These are phyloP conservation scores for Diaporthe sp. DNA, from an alignment of 2,329 filamentous ascomycete species.

Conservation along the genomic window DNA sequence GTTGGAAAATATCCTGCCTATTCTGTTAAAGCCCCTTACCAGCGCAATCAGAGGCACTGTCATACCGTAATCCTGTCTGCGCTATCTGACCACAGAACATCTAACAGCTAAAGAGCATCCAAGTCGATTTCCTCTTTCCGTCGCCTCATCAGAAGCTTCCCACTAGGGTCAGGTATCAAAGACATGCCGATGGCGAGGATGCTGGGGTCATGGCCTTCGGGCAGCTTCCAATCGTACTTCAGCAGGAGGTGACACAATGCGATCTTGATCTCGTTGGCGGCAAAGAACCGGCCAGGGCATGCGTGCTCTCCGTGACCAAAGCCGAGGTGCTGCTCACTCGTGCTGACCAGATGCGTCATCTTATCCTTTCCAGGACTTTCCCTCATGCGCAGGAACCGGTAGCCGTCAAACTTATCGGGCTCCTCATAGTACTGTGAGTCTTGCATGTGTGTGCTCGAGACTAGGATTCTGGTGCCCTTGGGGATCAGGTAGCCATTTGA, in stretches of 20 bases:
- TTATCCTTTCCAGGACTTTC: conserved; percentile 24
- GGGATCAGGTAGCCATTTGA: conserved; percentile 19
- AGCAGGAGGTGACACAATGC: conserved; percentile 15
- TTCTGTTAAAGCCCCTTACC: too few species aligned
- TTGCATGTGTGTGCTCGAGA: conserved; percentile 12
- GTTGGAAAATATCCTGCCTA: too few species aligned
- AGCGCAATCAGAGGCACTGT: background rate
- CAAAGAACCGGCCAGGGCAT: conserved; percentile 52
- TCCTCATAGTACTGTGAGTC: conserved; percentile 50
- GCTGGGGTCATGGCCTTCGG: conserved; percentile 34
- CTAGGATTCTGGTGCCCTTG: conserved; percentile 8
- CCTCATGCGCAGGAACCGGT: conserved; percentile 52
- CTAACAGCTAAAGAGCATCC: background rate
- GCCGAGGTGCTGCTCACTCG: background rate
- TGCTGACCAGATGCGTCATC: conserved; percentile 12
- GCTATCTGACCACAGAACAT: background rate
- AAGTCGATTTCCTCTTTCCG: conserved; percentile 34
- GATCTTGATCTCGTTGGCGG: conserved; percentile 48
- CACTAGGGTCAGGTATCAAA: conserved; percentile 20
- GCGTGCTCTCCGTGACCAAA: conserved; percentile 51
- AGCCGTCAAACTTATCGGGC: conserved; percentile 54
- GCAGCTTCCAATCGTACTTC: conserved; percentile 31
- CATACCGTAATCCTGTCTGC: background rate
- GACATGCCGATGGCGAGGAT: conserved; percentile 30
- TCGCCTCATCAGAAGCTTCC: conserved; percentile 35